phyloP scores from a whole-genome alignment of 805 yeast genomes.

The Priceomyces fermenticarens region DNA sequence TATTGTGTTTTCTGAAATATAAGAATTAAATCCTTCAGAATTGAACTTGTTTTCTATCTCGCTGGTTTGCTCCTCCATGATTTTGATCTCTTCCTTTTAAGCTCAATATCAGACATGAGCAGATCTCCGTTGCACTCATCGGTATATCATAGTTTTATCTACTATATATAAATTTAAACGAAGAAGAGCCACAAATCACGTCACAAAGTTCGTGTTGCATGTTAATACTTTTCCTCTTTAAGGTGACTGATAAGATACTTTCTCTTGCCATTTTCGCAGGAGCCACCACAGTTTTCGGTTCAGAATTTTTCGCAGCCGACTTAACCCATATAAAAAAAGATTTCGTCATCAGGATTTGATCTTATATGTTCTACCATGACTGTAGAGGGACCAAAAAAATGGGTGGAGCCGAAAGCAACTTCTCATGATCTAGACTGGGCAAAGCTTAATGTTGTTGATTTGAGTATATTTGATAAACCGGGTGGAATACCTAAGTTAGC shows the following conservation, averaged over 20 bases:
- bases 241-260: not conserved
- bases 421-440: constrained; percentile 29
- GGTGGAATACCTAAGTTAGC: constrained; percentile 26
- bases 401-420: constrained; percentile 26
- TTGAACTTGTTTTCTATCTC: not conserved
- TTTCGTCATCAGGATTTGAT: no score
- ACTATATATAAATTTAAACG: no score
- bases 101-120: not conserved
- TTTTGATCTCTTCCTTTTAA: not conserved
- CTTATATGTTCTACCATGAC: constrained; percentile 6
- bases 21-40: not conserved
- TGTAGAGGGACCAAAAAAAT: constrained; percentile 10
- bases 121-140: no score
- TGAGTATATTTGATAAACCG: constrained; percentile 22
- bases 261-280: not conserved
- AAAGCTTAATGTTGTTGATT: constrained; percentile 23
- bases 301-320: not conserved
- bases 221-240: not conserved
- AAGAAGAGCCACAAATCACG: no score
- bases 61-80: constrained; percentile 1
- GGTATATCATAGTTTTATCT: no score
- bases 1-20: not conserved
- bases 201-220: no score
- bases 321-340: no score
- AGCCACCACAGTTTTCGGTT: not conserved